phyloP scores from a whole-genome alignment of 257 asterid species.

The Ophiorrhiza pumila region DNA sequence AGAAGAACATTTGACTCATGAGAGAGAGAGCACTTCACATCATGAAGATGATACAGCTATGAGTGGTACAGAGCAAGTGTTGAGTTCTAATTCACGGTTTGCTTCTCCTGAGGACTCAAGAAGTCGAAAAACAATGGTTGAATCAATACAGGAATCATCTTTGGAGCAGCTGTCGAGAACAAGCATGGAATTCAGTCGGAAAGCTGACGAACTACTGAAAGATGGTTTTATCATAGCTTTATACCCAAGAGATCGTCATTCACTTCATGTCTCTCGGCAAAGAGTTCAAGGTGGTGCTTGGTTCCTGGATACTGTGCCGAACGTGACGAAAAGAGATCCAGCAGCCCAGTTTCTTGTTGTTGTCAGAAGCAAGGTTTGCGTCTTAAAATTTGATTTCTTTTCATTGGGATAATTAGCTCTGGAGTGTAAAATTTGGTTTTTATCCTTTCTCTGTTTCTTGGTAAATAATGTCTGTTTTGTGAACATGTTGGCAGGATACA shows the following conservation, averaged over 20 bases:
- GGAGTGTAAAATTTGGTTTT: slow-evolving; percentile 4
- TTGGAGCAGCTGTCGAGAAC: slow-evolving; percentile 48
- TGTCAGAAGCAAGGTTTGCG: slow-evolving; percentile 78
- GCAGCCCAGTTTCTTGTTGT: slow-evolving; percentile 96
- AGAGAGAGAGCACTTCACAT: slow-evolving; percentile 73
- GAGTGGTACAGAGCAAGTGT: slow-evolving; percentile 89
- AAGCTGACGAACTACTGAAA: slow-evolving; percentile 65
- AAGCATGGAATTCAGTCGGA: slow-evolving; percentile 43
- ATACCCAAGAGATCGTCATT: slow-evolving; percentile 68
- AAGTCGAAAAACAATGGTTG: slow-evolving; percentile 62
- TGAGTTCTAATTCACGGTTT: slow-evolving; percentile 86
- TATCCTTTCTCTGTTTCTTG: not conserved
- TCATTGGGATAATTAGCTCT: not conserved
- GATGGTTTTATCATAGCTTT: slow-evolving; percentile 88
- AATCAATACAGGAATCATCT: slow-evolving; percentile 52
- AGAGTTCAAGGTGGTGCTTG: slow-evolving; percentile 97
- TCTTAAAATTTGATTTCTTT: slow-evolving; percentile 10
- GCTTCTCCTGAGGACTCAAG: slow-evolving; percentile 88
- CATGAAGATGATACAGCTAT: slow-evolving; percentile 82
- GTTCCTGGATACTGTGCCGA: slow-evolving; percentile 87
- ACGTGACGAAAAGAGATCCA: slow-evolving; percentile 92
- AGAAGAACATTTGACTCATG: slow-evolving; percentile 56
- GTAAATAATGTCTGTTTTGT: not conserved
- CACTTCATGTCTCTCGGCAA: slow-evolving; percentile 85
- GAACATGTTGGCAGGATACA: slow-evolving; percentile 60